A percentile compares a stretch with the other conserved stretches of the same genome.
Evolutionary conservation across 768 basidiomycete species (phyloP).

Genomic region (Serendipita sp.): DNA sequence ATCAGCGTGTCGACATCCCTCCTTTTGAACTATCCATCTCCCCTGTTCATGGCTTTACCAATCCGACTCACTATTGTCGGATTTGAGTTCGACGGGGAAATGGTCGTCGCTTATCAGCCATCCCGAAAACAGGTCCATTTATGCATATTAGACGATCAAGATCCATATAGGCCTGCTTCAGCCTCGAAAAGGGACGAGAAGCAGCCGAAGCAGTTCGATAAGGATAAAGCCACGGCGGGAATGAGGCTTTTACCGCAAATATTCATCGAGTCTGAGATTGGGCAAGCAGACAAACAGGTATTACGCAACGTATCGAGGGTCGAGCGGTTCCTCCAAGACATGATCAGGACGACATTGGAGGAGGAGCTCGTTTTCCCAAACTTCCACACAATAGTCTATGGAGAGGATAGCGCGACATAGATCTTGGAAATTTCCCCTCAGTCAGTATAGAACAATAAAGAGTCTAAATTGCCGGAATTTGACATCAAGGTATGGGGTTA

Average conservation of each 20-base stretch:
- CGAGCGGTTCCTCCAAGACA: constrained; percentile 89
- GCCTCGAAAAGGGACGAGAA: constrained; percentile 16
- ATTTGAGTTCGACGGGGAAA: constrained; percentile 68
- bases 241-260: constrained; percentile 73
- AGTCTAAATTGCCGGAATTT: too few relatives aligned
- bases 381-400: constrained; percentile 50
- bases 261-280: constrained; percentile 91
- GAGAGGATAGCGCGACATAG: too few relatives aligned
- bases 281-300: constrained; percentile 88
- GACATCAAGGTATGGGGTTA: too few relatives aligned
- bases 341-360: constrained; percentile 84
- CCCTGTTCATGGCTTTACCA: constrained; percentile 91
- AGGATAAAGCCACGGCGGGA: constrained; percentile 36
- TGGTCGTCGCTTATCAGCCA: constrained; percentile 85
- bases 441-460: too few relatives aligned
- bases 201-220: constrained; percentile 17
- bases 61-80: constrained; percentile 87
- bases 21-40: constrained; percentile 91
- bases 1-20: constrained; percentile 83
- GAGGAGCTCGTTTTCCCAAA: constrained; percentile 95
- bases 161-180: constrained; percentile 60
- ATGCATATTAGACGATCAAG: constrained; percentile 74
- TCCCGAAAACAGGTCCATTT: constrained; percentile 65
- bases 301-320: constrained; percentile 90
- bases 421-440: too few relatives aligned